A percentile compares a stretch with the other conserved stretches of the same genome.
Evolutionary conservation across 1,284 basidiomycete genomes (phyloP).

Genomic region (Pseudozyma thailandica): DNA sequence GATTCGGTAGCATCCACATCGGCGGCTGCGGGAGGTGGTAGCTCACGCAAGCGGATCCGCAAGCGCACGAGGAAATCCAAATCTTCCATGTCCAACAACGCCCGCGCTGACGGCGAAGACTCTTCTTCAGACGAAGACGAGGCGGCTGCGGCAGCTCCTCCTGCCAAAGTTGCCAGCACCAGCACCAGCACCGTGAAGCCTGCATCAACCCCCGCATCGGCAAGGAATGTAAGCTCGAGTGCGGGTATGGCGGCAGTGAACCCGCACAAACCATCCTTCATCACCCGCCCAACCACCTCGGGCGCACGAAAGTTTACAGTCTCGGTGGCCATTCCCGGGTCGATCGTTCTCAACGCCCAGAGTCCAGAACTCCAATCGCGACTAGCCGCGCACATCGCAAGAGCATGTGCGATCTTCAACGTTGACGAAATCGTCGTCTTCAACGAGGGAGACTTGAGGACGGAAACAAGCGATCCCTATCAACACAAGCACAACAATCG

Average conservation of each 20-base stretch:
- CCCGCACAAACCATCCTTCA: constrained; percentile 53
- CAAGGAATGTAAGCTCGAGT: not conserved
- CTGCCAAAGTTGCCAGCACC: not conserved
- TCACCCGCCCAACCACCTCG: constrained; percentile 22
- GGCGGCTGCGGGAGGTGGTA: not conserved
- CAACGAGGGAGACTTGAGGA: constrained; percentile 35
- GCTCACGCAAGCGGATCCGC: constrained; percentile 25
- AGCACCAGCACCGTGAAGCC: not conserved
- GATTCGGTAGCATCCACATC: constrained; percentile 12
- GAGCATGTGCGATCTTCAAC: constrained; percentile 67
- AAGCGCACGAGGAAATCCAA: constrained; percentile 19
- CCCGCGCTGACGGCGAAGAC: not conserved
- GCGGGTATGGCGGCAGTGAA: constrained; percentile 15
- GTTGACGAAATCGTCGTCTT: constrained; percentile 68
- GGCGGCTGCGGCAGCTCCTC: not conserved
- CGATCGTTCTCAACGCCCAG: constrained; percentile 66
- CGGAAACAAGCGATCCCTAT: constrained; percentile 19
- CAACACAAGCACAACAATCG: constrained; percentile 34
- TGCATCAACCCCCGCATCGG: not conserved
- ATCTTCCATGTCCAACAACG: not conserved
- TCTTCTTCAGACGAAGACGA: constrained; percentile 16
- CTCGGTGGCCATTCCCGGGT: constrained; percentile 64
- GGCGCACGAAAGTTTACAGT: constrained; percentile 53
- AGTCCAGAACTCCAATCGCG: constrained; percentile 63
- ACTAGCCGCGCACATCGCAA: constrained; percentile 64